phyloP scores from a whole-genome alignment of 768 basidiomycete genomes.

The Mycena haematopus region DNA sequence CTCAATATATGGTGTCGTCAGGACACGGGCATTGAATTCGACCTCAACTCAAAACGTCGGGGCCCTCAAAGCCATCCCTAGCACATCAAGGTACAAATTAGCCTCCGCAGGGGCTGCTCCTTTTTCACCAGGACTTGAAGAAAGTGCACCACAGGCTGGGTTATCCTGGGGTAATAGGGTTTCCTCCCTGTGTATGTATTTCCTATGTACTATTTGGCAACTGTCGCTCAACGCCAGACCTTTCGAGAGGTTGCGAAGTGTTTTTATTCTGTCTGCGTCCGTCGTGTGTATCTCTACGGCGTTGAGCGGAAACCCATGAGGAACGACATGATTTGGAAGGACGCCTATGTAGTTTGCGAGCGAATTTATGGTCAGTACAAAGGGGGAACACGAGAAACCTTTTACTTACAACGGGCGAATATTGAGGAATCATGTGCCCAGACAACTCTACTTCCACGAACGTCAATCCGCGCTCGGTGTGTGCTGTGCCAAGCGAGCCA shows the following conservation, averaged over 20 bases:
- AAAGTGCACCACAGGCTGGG: too few species aligned
- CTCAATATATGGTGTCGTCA: too few species aligned
- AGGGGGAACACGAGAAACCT: neutral
- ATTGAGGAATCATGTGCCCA: conserved; percentile 80
- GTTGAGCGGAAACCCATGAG: conserved; percentile 26
- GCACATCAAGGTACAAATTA: too few species aligned
- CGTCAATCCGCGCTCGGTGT: conserved; percentile 71
- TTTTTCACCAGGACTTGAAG: too few species aligned
- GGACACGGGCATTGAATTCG: too few species aligned
- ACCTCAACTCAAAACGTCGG: too few species aligned
- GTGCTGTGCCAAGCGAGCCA: conserved; percentile 68
- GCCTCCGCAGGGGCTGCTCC: too few species aligned
- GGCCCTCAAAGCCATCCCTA: too few species aligned
- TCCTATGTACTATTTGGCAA: too few species aligned
- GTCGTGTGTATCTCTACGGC: conserved; percentile 13
- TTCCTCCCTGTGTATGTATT: too few species aligned
- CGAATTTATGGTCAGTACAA: neutral
- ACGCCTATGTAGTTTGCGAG: conserved; percentile 48
- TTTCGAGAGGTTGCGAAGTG: neutral
- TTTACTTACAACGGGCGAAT: conserved; percentile 62
- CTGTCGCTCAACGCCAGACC: too few species aligned
- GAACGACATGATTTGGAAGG: conserved; percentile 26
- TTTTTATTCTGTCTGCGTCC: neutral
- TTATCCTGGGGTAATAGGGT: too few species aligned
- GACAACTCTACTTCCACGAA: conserved; percentile 71